A percentile compares a stretch with the other conserved stretches of the same genome.
Evolutionary conservation across 1,284 basidiomycete genomes (phyloP).

Genomic region (Leccinum angustisporum): DNA sequence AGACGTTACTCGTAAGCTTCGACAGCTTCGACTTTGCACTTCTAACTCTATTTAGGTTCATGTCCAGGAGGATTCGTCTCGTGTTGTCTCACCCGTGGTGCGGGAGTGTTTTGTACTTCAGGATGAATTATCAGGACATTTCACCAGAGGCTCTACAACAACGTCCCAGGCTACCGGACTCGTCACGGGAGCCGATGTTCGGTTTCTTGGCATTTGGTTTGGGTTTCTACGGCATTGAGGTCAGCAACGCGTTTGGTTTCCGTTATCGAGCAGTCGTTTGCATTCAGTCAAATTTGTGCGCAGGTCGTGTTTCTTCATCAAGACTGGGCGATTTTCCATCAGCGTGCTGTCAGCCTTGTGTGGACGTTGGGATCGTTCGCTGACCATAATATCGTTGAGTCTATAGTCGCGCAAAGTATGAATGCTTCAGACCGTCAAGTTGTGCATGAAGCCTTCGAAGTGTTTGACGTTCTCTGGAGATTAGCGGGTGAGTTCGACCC

Average conservation of each 20-base stretch:
- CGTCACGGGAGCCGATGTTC: conserved; percentile 34
- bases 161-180: conserved; percentile 45
- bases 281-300: conserved; percentile 49
- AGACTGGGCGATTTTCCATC: conserved; percentile 72
- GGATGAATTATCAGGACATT: conserved; percentile 53
- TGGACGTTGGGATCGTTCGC: conserved; percentile 79
- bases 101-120: conserved; percentile 51
- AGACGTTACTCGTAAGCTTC: conserved; percentile 55
- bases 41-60: conserved; percentile 37
- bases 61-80: conserved; percentile 37
- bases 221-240: conserved; percentile 57
- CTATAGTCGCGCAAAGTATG: conserved; percentile 71
- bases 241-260: conserved; percentile 52
- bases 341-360: conserved; percentile 78
- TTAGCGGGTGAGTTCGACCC: conserved; percentile 65
- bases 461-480: conserved; percentile 92
- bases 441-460: conserved; percentile 69
- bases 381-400: conserved; percentile 67
- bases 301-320: conserved; percentile 53
- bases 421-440: conserved; percentile 50
- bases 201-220: conserved; percentile 55
- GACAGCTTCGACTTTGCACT: conserved; percentile 3
- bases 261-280: conserved; percentile 53
- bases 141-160: conserved; percentile 50
- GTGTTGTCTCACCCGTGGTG: conserved; percentile 37